A percentile compares a stretch with the other conserved stretches of the same genome.
Evolutionary conservation across 2,329 filamentous ascomycete genomes (phyloP).

Genomic region (Lachnellula suecica): DNA sequence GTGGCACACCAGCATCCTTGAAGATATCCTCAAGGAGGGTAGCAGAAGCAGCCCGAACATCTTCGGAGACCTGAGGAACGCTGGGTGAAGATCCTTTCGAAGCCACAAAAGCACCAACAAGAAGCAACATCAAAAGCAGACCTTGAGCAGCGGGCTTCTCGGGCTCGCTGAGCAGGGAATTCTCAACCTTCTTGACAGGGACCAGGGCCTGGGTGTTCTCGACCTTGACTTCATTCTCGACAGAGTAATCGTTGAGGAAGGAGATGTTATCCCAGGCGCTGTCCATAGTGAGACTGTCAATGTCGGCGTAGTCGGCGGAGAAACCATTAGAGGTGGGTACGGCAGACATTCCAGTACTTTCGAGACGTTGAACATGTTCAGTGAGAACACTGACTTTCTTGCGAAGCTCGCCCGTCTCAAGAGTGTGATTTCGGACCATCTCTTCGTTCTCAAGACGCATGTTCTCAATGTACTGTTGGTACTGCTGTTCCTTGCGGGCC

Average conservation of each 20-base stretch:
- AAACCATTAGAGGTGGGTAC: slow-evolving; percentile 61
- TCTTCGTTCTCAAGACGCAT: slow-evolving; percentile 88
- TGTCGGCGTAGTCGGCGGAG: slow-evolving; percentile 71
- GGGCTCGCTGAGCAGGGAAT: slow-evolving; percentile 44
- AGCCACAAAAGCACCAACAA: slow-evolving; percentile 93
- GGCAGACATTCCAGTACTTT: slow-evolving; percentile 54
- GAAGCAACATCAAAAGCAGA: slow-evolving; percentile 90
- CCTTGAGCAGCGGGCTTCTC: slow-evolving; percentile 74
- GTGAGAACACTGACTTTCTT: slow-evolving; percentile 87
- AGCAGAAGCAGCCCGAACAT: slow-evolving; percentile 76
- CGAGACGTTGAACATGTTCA: slow-evolving; percentile 69
- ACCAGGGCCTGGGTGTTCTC: slow-evolving; percentile 46
- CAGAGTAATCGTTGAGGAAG: slow-evolving; percentile 71
- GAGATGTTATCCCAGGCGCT: slow-evolving; percentile 79
- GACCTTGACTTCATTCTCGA: slow-evolving; percentile 61
- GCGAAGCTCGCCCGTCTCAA: slow-evolving; percentile 86
- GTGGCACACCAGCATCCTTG: slow-evolving; percentile 69
- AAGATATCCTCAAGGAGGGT: slow-evolving; percentile 78
- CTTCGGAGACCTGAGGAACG: slow-evolving; percentile 76
- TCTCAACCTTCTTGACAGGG: slow-evolving; percentile 53
- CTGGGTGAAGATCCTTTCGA: slow-evolving; percentile 76
- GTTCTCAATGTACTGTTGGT: slow-evolving; percentile 72
- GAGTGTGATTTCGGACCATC: slow-evolving; percentile 81
- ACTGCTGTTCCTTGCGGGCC: slow-evolving; percentile 70
- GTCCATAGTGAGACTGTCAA: slow-evolving; percentile 82